phyloP scores from a whole-genome alignment of 2,329 filamentous ascomycete genomes.

The Phoma sp. region DNA sequence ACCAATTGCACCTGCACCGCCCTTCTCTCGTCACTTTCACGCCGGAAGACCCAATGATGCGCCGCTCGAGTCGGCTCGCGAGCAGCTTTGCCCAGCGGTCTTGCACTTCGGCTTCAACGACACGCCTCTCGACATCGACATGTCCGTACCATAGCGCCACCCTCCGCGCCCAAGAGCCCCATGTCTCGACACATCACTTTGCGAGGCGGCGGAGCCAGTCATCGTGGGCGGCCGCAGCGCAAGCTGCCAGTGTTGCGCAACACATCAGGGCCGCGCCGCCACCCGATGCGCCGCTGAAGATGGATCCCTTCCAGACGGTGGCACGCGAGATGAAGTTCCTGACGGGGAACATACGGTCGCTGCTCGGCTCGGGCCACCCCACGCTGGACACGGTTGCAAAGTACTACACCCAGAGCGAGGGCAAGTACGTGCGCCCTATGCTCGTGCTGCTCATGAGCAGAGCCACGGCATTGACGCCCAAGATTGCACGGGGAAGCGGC shows the following conservation, averaged over 20 bases:
- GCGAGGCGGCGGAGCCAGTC: constrained; percentile 61
- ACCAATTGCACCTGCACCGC: constrained; percentile 35
- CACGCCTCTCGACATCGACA: constrained; percentile 29
- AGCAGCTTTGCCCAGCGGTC: constrained; percentile 38
- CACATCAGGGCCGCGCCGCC: constrained; percentile 72
- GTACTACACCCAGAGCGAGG: constrained; percentile 96
- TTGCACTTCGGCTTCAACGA: constrained; percentile 9
- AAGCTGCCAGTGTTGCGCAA: constrained; percentile 65
- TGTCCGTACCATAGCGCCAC: constrained; percentile 30
- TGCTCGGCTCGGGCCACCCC: constrained; percentile 94
- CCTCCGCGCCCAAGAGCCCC: constrained; percentile 13
- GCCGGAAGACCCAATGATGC: constrained; percentile 36
- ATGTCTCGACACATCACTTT: constrained; percentile 41
- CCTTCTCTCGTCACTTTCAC: not conserved
- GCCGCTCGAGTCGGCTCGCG: constrained; percentile 47
- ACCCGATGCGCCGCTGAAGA: constrained; percentile 70
- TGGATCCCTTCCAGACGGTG: constrained; percentile 88
- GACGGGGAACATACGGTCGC: constrained; percentile 88
- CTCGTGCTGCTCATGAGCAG: constrained; percentile 96
- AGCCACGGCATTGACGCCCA: constrained; percentile 84
- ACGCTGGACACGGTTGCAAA: constrained; percentile 94
- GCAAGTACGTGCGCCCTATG: constrained; percentile 94
- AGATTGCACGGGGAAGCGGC: constrained; percentile 28
- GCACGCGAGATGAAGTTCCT: constrained; percentile 97
- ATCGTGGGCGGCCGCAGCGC: constrained; percentile 73